Base-by-base conservation (phyloP, 129 eudicot genomes). In the Solidago caesia region DNA sequence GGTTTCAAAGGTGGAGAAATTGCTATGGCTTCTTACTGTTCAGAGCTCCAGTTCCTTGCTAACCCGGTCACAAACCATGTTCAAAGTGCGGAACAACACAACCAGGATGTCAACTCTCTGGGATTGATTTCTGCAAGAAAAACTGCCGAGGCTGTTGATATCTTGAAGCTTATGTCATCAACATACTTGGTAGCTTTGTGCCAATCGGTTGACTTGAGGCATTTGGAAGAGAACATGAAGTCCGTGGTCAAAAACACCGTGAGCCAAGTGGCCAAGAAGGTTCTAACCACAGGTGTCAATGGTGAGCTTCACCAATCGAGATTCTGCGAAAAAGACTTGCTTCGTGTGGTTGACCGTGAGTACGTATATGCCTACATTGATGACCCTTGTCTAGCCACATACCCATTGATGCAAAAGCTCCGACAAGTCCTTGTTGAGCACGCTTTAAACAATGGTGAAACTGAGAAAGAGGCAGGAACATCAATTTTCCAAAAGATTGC, bases 331-430 rank as follows among this genome's bases (percentile, higher is more conserved):
- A 85, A 84, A 66, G 93, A 90, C 63, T 71, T 90, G 60, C 92
- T 90, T 21, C 73, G 86, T 0, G 93, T 85, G 4, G 96, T 90
- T 33, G 96, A 90, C 62, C 79, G 93, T 0, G 96, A 90, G 49
- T 70, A 87, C 39, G 76, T 85, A 0, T 90, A 85, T 10, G 82
- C 96, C 43, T 90, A 90, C 76, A 72, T 81, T 6, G 96, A 90
- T 55, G 96, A 90, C 70, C 86, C 89, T 1, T 84, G 91, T 81
- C 76, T 78, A 4, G 91, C 83, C 2, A 82, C 94, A 16, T 90
- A 90, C 85, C 96, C 96, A 5, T 82, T 90, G 73, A 87, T 90
- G 94, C 84, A 85, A 59, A 90, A 90, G 27, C 85, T 90, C 52
- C 81, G 96, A 67, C 85, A 82, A 58, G 89, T 84, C 0, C 73